Evolutionary conservation across 768 basidiomycete genomes (phyloP), one percentile per base, ranked within the genome.

Genomic region (Leccinum boreale): DNA sequence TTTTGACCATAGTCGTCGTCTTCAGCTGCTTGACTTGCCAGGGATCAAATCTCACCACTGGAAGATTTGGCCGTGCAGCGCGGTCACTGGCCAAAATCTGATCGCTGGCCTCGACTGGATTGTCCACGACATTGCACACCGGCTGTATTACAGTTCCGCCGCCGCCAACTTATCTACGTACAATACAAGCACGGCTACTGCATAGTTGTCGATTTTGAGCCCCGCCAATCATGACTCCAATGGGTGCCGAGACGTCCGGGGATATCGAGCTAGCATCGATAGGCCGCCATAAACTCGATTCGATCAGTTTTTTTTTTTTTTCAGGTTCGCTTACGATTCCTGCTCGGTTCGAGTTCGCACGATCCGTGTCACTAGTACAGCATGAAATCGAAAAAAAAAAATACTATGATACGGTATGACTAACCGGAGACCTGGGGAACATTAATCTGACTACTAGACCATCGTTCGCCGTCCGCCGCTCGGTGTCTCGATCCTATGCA

Each of bases 41-140:
- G 81, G 84, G 9, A 94, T 98, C 68, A 89, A 83, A 62, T 88
- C 92, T 10, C 96, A 98, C 68, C 81, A 87, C 59, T 97, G 94
- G 92, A 85, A 80, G 64, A 93, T 98, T 61, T 85, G 87, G 74
- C 78, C 94, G 5, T 98, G 95, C 78, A 96, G 94, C 61, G 96
- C 96, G 11, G 82, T 94, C 42, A 95, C 92, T 0, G 96, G 95
- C 14, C 75, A 84, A 56, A 92, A 95, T 69, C 77, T 98, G 15
- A 79, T 92, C 10, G 77, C 85, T 60, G 96, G 95, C 39, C 80
- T 98, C 28, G 86, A 95, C 70, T 98, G 96, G 96, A 83, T 93
- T 24, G 92, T 97, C 17, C 81, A 83, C 36, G 92, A 97, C 62
- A 87, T 98, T 53, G 94, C 92, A 4, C 81, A 83, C 45, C 81